phyloP scores from a whole-genome alignment of 257 asterid species.

The Echites panduratus region DNA sequence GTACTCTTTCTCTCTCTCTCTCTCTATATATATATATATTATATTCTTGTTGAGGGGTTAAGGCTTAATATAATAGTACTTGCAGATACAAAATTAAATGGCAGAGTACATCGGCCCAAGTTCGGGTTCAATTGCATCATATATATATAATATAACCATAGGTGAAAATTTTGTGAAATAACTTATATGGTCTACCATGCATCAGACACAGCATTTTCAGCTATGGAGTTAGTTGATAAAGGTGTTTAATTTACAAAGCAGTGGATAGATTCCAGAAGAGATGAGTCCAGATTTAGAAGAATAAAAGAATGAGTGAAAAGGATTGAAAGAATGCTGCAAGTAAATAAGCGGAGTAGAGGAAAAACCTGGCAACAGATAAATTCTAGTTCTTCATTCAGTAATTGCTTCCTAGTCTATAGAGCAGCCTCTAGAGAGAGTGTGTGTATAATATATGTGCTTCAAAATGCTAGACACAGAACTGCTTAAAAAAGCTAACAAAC shows the following conservation, averaged over 20 bases:
- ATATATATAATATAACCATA: neutral
- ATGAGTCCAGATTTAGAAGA: neutral
- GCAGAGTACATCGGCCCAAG: neutral
- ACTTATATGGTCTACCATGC: neutral
- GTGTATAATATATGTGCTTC: too few species aligned
- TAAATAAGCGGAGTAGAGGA: neutral
- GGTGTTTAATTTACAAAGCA: neutral
- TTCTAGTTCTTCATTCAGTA: too few species aligned
- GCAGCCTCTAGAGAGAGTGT: too few species aligned
- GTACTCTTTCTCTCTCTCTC: neutral
- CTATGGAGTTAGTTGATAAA: neutral
- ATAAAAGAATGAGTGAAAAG: neutral
- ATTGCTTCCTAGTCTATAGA: too few species aligned
- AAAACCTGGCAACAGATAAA: neutral
- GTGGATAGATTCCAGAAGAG: neutral
- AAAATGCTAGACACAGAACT: too few species aligned
- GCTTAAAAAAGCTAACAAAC: too few species aligned
- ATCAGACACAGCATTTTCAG: neutral
- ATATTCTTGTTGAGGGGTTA: neutral
- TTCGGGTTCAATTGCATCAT: conserved; percentile 3
- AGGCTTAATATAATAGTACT: too few species aligned
- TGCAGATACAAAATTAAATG: neutral
- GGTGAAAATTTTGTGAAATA: neutral
- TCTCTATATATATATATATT: too few species aligned
- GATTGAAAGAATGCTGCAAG: neutral